A percentile compares a stretch with the other conserved stretches of the same genome.
Conservation (phyloP, 2,329 filamentous ascomycete species). For the Cercospora sojina region DNA sequence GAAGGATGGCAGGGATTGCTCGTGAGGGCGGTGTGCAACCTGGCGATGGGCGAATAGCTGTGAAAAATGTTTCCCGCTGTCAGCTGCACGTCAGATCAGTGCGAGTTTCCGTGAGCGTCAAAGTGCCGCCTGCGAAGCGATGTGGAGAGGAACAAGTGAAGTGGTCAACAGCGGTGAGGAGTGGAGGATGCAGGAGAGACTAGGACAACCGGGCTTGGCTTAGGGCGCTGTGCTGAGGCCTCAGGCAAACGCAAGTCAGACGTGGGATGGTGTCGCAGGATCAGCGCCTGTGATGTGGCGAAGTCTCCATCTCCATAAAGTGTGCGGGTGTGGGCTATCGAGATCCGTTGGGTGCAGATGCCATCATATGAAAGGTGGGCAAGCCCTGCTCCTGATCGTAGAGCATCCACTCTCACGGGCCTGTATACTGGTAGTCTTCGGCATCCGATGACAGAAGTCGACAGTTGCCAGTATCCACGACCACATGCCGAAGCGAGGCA, state of each 20-base stretch:
- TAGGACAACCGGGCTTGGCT: conserved; percentile 2
- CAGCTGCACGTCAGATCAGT: background rate
- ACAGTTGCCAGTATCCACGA: background rate
- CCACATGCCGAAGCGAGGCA: background rate
- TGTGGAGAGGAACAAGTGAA: background rate
- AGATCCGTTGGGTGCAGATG: background rate
- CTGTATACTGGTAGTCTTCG: background rate
- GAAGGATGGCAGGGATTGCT: background rate
- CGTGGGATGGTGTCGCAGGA: background rate
- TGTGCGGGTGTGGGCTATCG: background rate
- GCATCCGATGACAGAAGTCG: background rate
- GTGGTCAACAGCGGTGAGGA: background rate
- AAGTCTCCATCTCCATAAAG: background rate
- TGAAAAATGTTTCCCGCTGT: background rate
- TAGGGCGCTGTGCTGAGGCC: background rate
- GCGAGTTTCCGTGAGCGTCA: background rate
- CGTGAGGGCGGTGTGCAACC: background rate
- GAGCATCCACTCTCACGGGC: background rate
- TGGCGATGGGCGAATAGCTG: background rate
- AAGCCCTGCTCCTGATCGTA: background rate
- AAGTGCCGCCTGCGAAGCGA: background rate
- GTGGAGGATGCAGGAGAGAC: background rate
- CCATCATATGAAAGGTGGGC: background rate
- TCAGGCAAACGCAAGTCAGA: background rate
- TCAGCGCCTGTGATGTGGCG: background rate